Conservation (phyloP, 140 eudicot genomes). For the Erigeron philadelphicus region DNA sequence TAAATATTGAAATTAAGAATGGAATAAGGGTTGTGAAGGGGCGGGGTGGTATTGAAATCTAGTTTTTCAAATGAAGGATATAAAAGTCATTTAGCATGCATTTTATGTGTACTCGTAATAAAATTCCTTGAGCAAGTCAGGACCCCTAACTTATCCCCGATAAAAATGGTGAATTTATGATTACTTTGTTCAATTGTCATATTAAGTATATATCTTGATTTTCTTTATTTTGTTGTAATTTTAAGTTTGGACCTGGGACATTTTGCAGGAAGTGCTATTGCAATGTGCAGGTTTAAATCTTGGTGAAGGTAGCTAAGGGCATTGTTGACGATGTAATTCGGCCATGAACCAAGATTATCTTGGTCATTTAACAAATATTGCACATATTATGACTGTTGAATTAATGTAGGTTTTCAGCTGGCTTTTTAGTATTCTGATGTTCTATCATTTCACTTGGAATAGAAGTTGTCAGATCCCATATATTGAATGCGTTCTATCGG, state of each 20-base stretch:
- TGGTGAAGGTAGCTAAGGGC: slow-evolving; percentile 34
- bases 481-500: neutral
- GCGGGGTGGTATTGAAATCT: no score
- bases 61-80: no score
- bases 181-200: no score
- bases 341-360: slow-evolving; percentile 8
- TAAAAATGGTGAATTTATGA: no score
- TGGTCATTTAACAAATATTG: slow-evolving; percentile 16
- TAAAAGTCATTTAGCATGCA: no score
- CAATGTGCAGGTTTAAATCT: slow-evolving; percentile 42
- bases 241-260: slow-evolving; percentile 17
- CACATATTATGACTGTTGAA: slow-evolving; percentile 19
- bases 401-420: no score
- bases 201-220: neutral
- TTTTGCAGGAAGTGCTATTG: slow-evolving; percentile 35
- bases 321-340: neutral
- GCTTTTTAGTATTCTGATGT: neutral
- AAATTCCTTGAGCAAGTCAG: no score
- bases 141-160: no score
- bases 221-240: neutral
- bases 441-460: neutral
- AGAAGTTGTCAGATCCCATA: neutral
- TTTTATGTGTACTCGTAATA: no score
- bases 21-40: no score
- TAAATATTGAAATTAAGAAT: no score